Conservation (phyloP, 352 stramenopile species). For the Elongisporangium anandrum region DNA sequence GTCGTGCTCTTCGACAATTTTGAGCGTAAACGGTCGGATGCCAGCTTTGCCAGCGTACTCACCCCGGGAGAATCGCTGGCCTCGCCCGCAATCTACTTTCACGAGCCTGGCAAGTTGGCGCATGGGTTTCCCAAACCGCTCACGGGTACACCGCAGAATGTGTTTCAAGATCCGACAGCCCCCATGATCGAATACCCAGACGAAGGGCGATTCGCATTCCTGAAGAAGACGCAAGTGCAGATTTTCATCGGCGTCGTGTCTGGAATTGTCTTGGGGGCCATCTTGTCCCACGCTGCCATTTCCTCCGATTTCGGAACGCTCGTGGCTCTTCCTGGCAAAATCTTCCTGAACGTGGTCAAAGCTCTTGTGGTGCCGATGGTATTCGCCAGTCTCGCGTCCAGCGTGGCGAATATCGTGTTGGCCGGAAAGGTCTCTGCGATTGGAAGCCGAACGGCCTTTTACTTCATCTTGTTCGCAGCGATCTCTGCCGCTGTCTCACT, state of each 20-base stretch:
- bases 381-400: slow-evolving; percentile 56
- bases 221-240: slow-evolving; percentile 29
- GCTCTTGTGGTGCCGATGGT: slow-evolving; percentile 65
- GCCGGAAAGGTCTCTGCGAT: slow-evolving; percentile 60
- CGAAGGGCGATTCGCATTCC: slow-evolving; percentile 15
- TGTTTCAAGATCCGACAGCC: not conserved
- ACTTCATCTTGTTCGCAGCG: slow-evolving; percentile 41
- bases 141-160: not conserved
- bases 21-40: not conserved
- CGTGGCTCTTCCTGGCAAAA: slow-evolving; percentile 31
- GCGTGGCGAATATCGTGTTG: slow-evolving; percentile 59
- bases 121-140: not conserved
- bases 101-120: not conserved
- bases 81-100: not conserved
- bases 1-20: not conserved
- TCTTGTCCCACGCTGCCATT: slow-evolving; percentile 28
- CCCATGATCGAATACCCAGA: slow-evolving; percentile 10
- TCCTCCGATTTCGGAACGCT: slow-evolving; percentile 27
- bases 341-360: slow-evolving; percentile 47
- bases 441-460: slow-evolving; percentile 42
- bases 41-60: not conserved
- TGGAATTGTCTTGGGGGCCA: slow-evolving; percentile 23
- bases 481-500: slow-evolving; percentile 32
- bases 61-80: not conserved
- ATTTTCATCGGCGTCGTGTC: slow-evolving; percentile 34